phyloP scores from a whole-genome alignment of 2,329 filamentous ascomycete genomes.

The Monilinia vaccinii-corymbosi region DNA sequence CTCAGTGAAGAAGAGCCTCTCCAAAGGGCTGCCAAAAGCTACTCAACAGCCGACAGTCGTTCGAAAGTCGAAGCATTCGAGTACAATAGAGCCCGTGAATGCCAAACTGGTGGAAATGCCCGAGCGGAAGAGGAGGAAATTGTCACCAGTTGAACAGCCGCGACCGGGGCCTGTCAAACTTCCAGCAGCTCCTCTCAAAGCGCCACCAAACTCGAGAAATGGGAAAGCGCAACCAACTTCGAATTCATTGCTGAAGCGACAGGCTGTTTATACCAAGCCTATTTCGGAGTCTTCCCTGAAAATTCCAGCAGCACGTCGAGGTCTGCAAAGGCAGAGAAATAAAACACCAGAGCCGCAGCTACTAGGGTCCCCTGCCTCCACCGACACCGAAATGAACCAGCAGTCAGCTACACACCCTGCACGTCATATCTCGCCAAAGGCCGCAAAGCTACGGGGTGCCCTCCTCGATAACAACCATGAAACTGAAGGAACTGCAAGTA shows the following conservation, averaged over 20 bases:
- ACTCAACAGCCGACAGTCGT: background rate
- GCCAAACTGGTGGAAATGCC: conserved; percentile 2
- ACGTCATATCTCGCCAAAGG: conserved; percentile 19
- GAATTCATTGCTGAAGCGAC: background rate
- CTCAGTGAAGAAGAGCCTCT: conserved; percentile 1
- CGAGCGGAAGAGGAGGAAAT: conserved; percentile 23
- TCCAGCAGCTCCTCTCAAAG: conserved; percentile 11
- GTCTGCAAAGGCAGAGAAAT: background rate
- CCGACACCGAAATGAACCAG: background rate
- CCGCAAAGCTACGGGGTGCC: conserved; percentile 21
- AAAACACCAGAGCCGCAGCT: background rate
- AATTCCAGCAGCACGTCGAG: background rate
- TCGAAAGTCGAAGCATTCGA: background rate
- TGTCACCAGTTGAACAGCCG: conserved; percentile 17
- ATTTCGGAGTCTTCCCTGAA: background rate
- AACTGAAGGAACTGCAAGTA: background rate
- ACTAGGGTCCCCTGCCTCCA: background rate
- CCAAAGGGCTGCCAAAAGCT: conserved; percentile 2
- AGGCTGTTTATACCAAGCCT: background rate
- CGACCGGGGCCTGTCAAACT: conserved; percentile 5
- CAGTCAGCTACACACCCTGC: too few relatives aligned
- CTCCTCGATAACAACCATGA: background rate
- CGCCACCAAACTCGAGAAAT: background rate
- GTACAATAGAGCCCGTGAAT: background rate
- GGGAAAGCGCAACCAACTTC: background rate